These are phyloP conservation scores for Helenozyma baotianmanensis DNA, from an alignment of 805 yeast genomes.

Conservation along the genomic window DNA sequence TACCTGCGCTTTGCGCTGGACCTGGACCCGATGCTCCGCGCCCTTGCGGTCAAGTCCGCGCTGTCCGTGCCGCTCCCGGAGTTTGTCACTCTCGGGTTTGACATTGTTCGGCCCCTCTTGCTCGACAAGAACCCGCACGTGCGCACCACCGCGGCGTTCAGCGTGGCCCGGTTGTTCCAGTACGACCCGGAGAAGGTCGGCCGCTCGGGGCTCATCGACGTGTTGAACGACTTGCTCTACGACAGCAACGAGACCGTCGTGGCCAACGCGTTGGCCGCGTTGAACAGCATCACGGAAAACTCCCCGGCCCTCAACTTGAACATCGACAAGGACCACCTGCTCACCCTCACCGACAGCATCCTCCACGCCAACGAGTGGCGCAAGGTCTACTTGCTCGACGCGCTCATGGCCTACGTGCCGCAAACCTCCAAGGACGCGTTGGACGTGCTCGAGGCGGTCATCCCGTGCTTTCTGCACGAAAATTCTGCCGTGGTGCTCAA, in stretches of 20 bases:
- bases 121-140: slow-evolving; percentile 53
- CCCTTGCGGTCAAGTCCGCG: slow-evolving; percentile 61
- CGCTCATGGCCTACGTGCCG: slow-evolving; percentile 69
- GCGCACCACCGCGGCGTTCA: slow-evolving; percentile 64
- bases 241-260: slow-evolving; percentile 61
- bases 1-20: slow-evolving; percentile 51
- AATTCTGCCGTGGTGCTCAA: slow-evolving; percentile 80
- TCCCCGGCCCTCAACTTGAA: slow-evolving; percentile 46
- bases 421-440: slow-evolving; percentile 62
- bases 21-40: slow-evolving; percentile 44
- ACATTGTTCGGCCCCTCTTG: slow-evolving; percentile 31
- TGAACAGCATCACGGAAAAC: slow-evolving; percentile 59
- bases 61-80: slow-evolving; percentile 54
- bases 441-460: slow-evolving; percentile 54
- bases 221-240: slow-evolving; percentile 48
- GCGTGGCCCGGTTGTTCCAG: slow-evolving; percentile 64
- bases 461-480: slow-evolving; percentile 74
- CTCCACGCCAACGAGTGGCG: slow-evolving; percentile 61
- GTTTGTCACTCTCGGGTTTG: slow-evolving; percentile 44
- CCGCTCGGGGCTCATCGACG: slow-evolving; percentile 39
- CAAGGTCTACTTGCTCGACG: slow-evolving; percentile 60
- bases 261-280: slow-evolving; percentile 65
- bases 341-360: slow-evolving; percentile 30
- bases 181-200: slow-evolving; percentile 45
- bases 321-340: slow-evolving; percentile 45